phyloP scores from a whole-genome alignment of 495 filamentous ascomycete genomes.

The Aspergillus baeticus region DNA sequence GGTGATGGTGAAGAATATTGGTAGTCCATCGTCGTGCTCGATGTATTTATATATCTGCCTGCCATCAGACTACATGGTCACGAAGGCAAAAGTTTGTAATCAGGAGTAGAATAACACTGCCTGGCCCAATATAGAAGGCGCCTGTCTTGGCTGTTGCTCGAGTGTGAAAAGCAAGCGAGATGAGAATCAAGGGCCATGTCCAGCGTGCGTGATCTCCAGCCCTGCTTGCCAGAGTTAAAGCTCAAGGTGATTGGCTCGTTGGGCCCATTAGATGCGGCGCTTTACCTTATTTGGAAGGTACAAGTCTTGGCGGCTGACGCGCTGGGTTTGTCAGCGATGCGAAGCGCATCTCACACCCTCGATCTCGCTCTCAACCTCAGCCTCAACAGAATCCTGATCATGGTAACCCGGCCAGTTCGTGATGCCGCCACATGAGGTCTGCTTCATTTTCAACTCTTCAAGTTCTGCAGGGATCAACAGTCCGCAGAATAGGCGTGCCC shows the following conservation, averaged over 20 bases:
- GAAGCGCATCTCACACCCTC: background rate
- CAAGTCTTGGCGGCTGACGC: constrained; percentile 2
- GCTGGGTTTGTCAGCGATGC: background rate
- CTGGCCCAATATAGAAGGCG: background rate
- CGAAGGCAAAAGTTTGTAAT: no score
- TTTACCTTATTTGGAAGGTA: constrained; percentile 1
- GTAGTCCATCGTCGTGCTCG: background rate
- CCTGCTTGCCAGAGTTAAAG: no score
- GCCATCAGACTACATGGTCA: no score
- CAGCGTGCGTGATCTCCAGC: no score
- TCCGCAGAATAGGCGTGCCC: constrained; percentile 23
- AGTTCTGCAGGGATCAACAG: constrained; percentile 29
- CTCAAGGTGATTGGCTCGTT: background rate
- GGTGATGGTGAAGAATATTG: background rate
- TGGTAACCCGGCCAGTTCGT: background rate
- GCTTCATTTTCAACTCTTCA: constrained; percentile 2
- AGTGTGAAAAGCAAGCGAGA: no score
- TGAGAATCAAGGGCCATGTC: no score
- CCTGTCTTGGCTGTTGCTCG: background rate
- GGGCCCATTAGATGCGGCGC: background rate
- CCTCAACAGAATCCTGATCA: background rate
- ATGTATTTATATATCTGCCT: no score
- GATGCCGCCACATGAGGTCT: background rate
- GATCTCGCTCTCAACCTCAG: no score
- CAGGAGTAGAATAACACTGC: background rate